Conservation (phyloP, 2,329 filamentous ascomycete species). For the Celoporthe dispersa region DNA sequence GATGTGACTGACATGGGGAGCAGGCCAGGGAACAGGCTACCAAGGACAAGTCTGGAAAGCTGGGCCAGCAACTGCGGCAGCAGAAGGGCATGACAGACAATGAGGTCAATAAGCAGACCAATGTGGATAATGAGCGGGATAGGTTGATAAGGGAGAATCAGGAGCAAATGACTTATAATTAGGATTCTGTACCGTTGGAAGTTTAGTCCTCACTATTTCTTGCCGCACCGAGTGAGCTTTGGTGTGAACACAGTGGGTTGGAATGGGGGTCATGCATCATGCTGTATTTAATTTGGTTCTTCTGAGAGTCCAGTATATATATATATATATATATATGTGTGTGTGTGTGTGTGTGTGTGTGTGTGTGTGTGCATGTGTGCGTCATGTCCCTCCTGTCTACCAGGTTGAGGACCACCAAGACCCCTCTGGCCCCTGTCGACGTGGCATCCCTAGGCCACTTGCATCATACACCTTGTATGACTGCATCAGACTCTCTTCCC, state of each 20-base stretch:
- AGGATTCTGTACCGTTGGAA: conserved; percentile 11
- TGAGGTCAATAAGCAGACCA: conserved; percentile 70
- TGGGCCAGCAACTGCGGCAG: conserved; percentile 70
- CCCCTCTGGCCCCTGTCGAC: not conserved
- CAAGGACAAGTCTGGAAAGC: conserved; percentile 65
- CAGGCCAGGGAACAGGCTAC: conserved; percentile 70
- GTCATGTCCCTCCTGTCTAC: not conserved
- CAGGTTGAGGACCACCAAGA: not conserved
- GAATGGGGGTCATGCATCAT: not conserved
- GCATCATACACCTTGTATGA: not conserved
- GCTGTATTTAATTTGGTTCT: not conserved
- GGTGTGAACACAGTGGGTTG: not conserved
- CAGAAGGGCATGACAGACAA: conserved; percentile 76
- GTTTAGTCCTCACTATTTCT: not conserved
- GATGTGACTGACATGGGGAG: not conserved
- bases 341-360: not conserved
- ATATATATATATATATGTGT: not conserved
- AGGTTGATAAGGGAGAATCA: conserved; percentile 66
- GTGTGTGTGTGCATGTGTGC: not conserved
- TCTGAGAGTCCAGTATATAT: not conserved
- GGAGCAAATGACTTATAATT: conserved; percentile 63
- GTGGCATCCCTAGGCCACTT: too few species aligned
- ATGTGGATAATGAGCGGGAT: conserved; percentile 65
- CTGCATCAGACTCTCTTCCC: conserved; percentile 59
- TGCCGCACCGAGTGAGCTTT: not conserved